These are phyloP conservation scores for Triticum urartu DNA, from an alignment of 176 grass and related monocot genomes.

Conservation along the genomic window DNA sequence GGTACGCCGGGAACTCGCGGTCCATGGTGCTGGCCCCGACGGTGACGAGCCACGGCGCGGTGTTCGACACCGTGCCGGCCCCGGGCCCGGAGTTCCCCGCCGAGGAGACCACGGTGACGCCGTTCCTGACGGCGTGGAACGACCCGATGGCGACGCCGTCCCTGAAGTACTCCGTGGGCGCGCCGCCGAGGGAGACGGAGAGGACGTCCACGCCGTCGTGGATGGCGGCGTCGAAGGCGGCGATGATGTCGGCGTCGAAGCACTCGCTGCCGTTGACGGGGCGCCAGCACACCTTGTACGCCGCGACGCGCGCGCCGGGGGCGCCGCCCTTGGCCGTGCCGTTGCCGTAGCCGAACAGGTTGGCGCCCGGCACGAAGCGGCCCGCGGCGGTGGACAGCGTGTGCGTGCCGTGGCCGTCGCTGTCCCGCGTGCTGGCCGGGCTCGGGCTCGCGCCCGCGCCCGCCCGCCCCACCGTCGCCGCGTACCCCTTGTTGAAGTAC, in stretches of 20 bases:
- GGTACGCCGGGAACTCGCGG: constrained; percentile 69
- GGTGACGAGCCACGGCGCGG: constrained; percentile 84
- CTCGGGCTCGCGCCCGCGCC: neutral
- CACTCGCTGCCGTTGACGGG: constrained; percentile 86
- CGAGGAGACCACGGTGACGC: constrained; percentile 67
- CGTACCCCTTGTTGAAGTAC: constrained; percentile 89
- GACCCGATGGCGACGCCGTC: constrained; percentile 85
- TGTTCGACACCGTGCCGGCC: constrained; percentile 66
- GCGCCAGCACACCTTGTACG: constrained; percentile 96
- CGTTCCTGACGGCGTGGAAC: constrained; percentile 75
- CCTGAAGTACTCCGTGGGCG: constrained; percentile 47
- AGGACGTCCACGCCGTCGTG: constrained; percentile 82
- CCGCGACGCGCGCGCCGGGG: constrained; percentile 53
- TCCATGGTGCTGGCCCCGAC: constrained; percentile 83
- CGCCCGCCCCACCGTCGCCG: constrained; percentile 27
- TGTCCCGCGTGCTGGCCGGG: constrained; percentile 53
- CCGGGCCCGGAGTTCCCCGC: constrained; percentile 72
- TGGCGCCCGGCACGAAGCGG: constrained; percentile 48
- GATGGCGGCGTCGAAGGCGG: constrained; percentile 82
- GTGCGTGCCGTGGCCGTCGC: constrained; percentile 89
- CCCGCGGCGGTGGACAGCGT: constrained; percentile 90
- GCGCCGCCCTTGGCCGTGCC: constrained; percentile 88
- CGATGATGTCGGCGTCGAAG: constrained; percentile 86
- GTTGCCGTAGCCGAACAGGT: constrained; percentile 74
- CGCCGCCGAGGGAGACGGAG: constrained; percentile 77